Base-by-base conservation (phyloP, 345 rosid genomes). In the Combretum micranthum region DNA sequence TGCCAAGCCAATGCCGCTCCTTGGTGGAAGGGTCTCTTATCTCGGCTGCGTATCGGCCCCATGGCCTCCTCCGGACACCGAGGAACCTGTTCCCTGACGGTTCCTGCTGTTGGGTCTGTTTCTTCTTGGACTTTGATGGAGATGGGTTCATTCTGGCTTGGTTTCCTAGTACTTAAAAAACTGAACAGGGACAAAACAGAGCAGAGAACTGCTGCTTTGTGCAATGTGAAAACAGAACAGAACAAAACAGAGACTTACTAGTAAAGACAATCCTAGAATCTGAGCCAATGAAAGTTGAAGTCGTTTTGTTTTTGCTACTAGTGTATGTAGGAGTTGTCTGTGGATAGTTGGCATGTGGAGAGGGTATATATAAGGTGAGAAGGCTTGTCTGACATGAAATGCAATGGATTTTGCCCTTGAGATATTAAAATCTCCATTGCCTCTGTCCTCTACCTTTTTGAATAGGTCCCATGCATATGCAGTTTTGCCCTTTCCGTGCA, bases 11-110 rank as follows among this genome's bases (percentile, higher is more conserved):
- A 69, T 82, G 95, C 67, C 91, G 81, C 66, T 87, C 87, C 59
- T 87, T 87, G 22, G 95, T 84, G 15, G 83, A 69, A 22, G 95
- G 95, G 77, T 87, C 87, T 65, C 95, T 68, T 49, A 87, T 87
- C 75, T 87, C 95, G 2, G 91, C 95, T 0, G 95, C 91, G 53
- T 87, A 87, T 61, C 91, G 72, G 12, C 91, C 95, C 95, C 95
- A 87, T 20, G 95, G 95, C 63, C 95, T 63, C n/a, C 95, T 66
- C 55, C 96, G 57, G 3, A 87, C 96, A 9, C 96, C 96, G 14
- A 87, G 74, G 73, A 83, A 87, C 67, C 81, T 43, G 2, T 60
- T 60, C 72, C 43, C 47, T 61, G 83, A 66, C 74, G 43, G 52
- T 37, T 15, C 77, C 49, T 45, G 68, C 23, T 0, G 59, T 50